These are phyloP conservation scores for Triticum turgidum DNA, from an alignment of 176 grass and related monocot species.

Conservation along the genomic window DNA sequence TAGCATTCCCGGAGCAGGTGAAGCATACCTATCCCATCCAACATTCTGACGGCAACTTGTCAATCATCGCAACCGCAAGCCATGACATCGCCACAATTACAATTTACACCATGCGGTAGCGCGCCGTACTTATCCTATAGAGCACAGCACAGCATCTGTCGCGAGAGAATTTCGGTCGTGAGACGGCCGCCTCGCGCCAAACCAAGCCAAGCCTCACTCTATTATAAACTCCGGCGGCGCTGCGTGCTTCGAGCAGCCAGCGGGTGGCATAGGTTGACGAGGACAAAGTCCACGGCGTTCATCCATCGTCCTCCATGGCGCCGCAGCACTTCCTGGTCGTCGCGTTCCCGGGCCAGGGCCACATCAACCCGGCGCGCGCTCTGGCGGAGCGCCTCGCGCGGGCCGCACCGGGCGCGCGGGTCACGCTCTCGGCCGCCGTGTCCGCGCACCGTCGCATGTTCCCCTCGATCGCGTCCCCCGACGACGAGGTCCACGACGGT, in stretches of 20 bases:
- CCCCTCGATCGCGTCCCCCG: conserved; percentile 13
- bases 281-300: background rate
- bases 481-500: conserved; percentile 43
- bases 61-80: background rate
- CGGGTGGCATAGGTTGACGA: background rate
- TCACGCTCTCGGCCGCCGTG: conserved; percentile 47
- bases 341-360: conserved; percentile 38
- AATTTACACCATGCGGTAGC: background rate
- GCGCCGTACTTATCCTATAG: background rate
- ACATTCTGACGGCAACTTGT: background rate
- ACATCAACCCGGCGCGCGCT: conserved; percentile 51
- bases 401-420: conserved; percentile 21
- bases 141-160: no score
- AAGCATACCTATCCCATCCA: background rate
- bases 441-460: conserved; percentile 55
- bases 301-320: background rate
- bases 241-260: background rate
- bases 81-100: background rate
- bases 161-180: no score
- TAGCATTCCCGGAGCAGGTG: background rate
- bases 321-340: conserved; percentile 52
- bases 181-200: no score
- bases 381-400: conserved; percentile 29
- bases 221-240: background rate
- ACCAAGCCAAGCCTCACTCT: background rate